phyloP scores from a whole-genome alignment of 345 rosid species.

The Bruguiera parviflora region DNA sequence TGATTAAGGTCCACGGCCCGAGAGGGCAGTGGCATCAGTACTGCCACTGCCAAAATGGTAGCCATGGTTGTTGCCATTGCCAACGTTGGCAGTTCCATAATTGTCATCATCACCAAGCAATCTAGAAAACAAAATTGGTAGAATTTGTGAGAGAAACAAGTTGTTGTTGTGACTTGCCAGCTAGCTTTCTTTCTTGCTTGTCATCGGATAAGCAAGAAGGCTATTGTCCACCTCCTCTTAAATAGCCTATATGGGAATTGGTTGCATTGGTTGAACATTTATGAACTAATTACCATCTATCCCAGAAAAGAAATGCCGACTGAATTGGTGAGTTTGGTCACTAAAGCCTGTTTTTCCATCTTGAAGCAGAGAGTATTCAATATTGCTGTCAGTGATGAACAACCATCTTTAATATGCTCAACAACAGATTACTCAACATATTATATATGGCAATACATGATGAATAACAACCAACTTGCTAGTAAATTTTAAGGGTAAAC shows the following conservation, averaged over 20 bases:
- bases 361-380: not conserved
- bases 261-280: constrained; percentile 16
- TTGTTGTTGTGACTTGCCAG: not conserved
- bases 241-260: not conserved
- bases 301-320: not conserved
- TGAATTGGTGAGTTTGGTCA: not conserved
- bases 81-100: not conserved
- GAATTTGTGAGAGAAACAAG: not conserved
- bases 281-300: not conserved
- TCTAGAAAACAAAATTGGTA: too few species aligned
- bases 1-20: constrained; percentile 29
- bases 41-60: constrained; percentile 12
- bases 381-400: not conserved
- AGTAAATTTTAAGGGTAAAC: too few species aligned
- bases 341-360: not conserved
- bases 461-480: too few species aligned
- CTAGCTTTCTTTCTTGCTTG: too few species aligned
- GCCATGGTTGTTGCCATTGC: constrained; percentile 17
- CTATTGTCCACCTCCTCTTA: not conserved
- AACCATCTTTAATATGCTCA: not conserved
- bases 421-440: not conserved
- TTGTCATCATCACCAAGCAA: not conserved
- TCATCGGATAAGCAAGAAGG: too few species aligned
- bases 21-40: constrained; percentile 17
- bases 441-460: too few species aligned